Percentiles rank a stretch among this genome's conserved stretches.
Conservation (phyloP, 1,139 yeast genomes). For the Ogataea hybrid region DNA sequence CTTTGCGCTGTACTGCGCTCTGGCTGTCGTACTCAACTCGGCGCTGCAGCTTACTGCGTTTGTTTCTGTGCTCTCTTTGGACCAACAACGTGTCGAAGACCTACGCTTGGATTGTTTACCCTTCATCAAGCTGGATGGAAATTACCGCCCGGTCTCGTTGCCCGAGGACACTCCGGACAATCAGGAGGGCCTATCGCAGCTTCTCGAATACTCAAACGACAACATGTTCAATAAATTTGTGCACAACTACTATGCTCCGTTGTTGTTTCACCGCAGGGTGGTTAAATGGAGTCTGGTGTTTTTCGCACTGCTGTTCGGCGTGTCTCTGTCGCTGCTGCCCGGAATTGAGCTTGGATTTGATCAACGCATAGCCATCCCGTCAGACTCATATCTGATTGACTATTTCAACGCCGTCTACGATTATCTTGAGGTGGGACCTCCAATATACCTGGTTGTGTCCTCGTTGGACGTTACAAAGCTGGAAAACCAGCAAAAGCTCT, state of each 20-base stretch:
- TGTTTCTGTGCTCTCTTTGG: slow-evolving; percentile 69
- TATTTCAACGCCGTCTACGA: slow-evolving; percentile 76
- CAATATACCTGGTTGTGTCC: slow-evolving; percentile 77
- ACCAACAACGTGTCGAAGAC: slow-evolving; percentile 59
- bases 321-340: slow-evolving; percentile 71
- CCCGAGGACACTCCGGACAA: slow-evolving; percentile 11
- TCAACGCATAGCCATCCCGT: slow-evolving; percentile 84
- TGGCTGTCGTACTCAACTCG: slow-evolving; percentile 78
- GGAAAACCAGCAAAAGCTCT: slow-evolving; percentile 64
- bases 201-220: slow-evolving; percentile 21
- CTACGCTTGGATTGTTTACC: slow-evolving; percentile 60
- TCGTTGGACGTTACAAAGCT: slow-evolving; percentile 61
- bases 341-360: slow-evolving; percentile 75
- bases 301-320: slow-evolving; percentile 62
- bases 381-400: slow-evolving; percentile 72
- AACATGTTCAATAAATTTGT: slow-evolving; percentile 39
- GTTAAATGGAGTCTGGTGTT: slow-evolving; percentile 49
- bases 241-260: slow-evolving; percentile 52
- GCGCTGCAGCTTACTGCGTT: slow-evolving; percentile 79
- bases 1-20: slow-evolving; percentile 88
- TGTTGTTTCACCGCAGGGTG: slow-evolving; percentile 47
- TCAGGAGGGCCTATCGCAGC: slow-evolving; percentile 19
- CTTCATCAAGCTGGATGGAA: slow-evolving; percentile 38
- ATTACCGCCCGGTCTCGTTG: slow-evolving; percentile 4
- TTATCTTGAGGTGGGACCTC: slow-evolving; percentile 86